Evolutionary conservation across 1,284 basidiomycete genomes (phyloP).

Genomic region (Sanghuangporus weigelae): DNA sequence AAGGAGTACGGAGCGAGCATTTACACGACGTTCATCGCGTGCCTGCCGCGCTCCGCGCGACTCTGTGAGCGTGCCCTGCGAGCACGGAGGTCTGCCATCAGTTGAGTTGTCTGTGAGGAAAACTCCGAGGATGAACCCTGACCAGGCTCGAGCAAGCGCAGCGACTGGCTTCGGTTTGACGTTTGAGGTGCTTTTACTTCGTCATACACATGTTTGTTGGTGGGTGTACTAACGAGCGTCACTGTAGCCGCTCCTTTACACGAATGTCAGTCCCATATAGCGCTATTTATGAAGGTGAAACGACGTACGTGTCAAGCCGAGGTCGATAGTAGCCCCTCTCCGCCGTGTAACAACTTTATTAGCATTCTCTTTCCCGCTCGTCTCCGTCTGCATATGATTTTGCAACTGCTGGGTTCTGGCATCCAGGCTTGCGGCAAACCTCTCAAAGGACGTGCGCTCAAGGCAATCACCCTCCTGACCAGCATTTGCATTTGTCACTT

Average conservation of each 20-base stretch:
- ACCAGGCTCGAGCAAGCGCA: slow-evolving; percentile 36
- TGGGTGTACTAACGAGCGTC: slow-evolving; percentile 16
- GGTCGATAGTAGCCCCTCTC: background rate
- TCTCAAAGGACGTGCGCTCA: background rate
- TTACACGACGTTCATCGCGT: background rate
- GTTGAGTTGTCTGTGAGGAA: slow-evolving; percentile 56
- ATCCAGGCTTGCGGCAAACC: slow-evolving; percentile 2
- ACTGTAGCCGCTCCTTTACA: slow-evolving; percentile 10
- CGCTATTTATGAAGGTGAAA: background rate
- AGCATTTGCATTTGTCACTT: slow-evolving; percentile 5
- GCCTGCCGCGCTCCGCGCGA: slow-evolving; percentile 9
- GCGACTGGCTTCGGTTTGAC: slow-evolving; percentile 26
- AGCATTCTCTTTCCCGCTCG: background rate
- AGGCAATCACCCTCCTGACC: background rate
- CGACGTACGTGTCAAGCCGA: slow-evolving; percentile 7
- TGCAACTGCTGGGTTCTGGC: background rate
- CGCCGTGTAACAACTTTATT: background rate
- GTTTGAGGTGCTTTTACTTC: slow-evolving; percentile 23
- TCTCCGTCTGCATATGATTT: background rate
- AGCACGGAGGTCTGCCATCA: slow-evolving; percentile 60
- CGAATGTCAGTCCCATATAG: background rate
- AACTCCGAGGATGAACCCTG: slow-evolving; percentile 71
- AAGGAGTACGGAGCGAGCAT: background rate
- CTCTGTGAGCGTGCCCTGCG: slow-evolving; percentile 44
- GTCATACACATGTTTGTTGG: background rate